Base-by-base conservation (phyloP, 2,329 filamentous ascomycete species). In the Venturia effusa region DNA sequence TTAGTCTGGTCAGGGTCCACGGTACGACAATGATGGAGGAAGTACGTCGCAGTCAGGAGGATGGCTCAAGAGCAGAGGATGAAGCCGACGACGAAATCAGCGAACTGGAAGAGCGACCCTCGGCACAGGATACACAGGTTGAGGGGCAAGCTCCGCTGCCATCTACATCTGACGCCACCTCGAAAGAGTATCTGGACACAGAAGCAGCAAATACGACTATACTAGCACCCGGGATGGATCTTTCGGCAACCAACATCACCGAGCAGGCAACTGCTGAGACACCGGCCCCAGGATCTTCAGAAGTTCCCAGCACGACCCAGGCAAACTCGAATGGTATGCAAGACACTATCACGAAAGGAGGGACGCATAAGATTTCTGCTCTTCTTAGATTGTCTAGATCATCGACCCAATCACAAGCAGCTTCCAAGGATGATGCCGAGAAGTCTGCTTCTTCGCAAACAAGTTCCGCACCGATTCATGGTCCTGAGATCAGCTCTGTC, bases 21-120 rank as follows among this genome's bases (percentile, higher is more conserved):
- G 94, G 94, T 7, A 96, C 86, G 24, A 88, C 93, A 0, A 94
- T 96, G 79, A 89, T 99, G 86, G 85, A 97, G 70, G 92, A 99
- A 73, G 92, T 93, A 64, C 90, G 89, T 78, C 91, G 93, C 72
- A 57, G 51, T 57, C 89, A 96, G 64, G 87, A 89, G 64, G 90
- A 95, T 67, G 79, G 81, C 48, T 79, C 81, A 22, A 77, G 81
- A 41, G 79, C 76, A 0, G 78, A 83, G 19, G 79, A 81, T 55
- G 75, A 78, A 34, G 15, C 37, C 19, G 64, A 65, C 24, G 63
- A 61, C 34, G 62, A 64, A 10, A 34, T 57, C 51, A 57, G 51
- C 51, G 51, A 57, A 57, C 5, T 30, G 19, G 51, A 57, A 34
- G 27, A n/a, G 30, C 51, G 34, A 30, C 27, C 51, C 6, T 32